A percentile compares a stretch with the other conserved stretches of the same genome.
Evolutionary conservation across 1,139 yeast genomes (phyloP).

Genomic region (Diutina sp.): DNA sequence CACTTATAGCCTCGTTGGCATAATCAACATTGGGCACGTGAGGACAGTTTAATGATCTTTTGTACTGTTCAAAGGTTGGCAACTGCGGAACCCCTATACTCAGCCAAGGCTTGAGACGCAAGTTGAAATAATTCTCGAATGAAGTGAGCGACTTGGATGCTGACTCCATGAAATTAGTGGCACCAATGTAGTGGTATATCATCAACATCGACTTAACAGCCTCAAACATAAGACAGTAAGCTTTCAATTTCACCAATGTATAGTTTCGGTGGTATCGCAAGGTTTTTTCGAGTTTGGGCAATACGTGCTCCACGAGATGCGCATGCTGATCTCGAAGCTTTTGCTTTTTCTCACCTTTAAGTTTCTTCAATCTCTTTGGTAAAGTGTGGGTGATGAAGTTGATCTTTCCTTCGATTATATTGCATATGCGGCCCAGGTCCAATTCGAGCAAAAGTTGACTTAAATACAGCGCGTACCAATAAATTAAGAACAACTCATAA

Average conservation of each 20-base stretch:
- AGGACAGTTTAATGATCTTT: slow-evolving; percentile 8
- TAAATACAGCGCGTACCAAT: slow-evolving; percentile 54
- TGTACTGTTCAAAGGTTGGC: slow-evolving; percentile 33
- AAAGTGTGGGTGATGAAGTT: slow-evolving; percentile 2
- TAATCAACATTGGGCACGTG: not conserved
- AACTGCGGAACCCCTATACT: slow-evolving; percentile 70
- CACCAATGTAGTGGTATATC: slow-evolving; percentile 12
- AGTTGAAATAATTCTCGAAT: slow-evolving; percentile 40
- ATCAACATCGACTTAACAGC: slow-evolving; percentile 12
- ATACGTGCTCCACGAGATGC: slow-evolving; percentile 10
- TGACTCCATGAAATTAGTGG: slow-evolving; percentile 3
- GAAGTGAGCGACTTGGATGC: slow-evolving; percentile 26
- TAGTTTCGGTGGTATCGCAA: slow-evolving; percentile 1
- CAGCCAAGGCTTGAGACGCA: slow-evolving; percentile 75
- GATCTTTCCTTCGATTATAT: slow-evolving; percentile 15
- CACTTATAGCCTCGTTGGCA: not conserved
- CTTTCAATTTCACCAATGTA: not conserved
- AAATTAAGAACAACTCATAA: slow-evolving; percentile 58
- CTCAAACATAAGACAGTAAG: slow-evolving; percentile 12
- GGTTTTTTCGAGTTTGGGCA: slow-evolving; percentile 4
- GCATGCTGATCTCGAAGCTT: slow-evolving; percentile 10
- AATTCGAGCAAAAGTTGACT: slow-evolving; percentile 35
- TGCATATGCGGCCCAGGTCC: slow-evolving; percentile 30
- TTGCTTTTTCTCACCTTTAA: slow-evolving; percentile 14
- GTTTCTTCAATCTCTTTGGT: slow-evolving; percentile 14